Conservation (phyloP, 2,329 filamentous ascomycete species). For the Botrytis cinerea region DNA sequence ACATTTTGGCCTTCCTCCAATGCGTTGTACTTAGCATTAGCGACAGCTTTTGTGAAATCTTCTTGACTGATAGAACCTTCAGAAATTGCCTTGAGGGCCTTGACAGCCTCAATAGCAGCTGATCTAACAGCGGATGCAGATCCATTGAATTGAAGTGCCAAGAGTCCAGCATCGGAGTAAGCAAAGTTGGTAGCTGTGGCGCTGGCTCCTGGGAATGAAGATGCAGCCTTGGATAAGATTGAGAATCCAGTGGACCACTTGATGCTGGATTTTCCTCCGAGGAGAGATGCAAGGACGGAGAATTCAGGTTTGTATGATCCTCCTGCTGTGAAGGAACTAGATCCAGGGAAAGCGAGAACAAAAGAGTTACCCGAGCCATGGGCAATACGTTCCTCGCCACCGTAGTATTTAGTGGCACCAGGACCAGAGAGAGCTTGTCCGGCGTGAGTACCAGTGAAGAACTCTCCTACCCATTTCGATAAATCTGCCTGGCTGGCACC, state of each 20-base stretch:
- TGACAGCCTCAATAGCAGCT: constrained; percentile 75
- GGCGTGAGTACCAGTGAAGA: constrained; percentile 74
- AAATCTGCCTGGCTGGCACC: constrained; percentile 76
- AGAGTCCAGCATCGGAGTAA: constrained; percentile 93
- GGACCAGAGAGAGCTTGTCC: constrained; percentile 56
- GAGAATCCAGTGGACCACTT: constrained; percentile 97
- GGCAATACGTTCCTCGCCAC: constrained; percentile 88
- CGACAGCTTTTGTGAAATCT: constrained; percentile 86
- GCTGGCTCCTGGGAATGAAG: constrained; percentile 64
- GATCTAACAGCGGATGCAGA: constrained; percentile 70
- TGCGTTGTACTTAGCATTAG: constrained; percentile 89
- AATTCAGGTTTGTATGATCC: constrained; percentile 85
- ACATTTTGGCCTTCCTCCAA: constrained; percentile 80
- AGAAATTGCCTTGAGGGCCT: constrained; percentile 79
- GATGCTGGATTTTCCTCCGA: constrained; percentile 87
- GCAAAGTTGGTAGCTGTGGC: constrained; percentile 75
- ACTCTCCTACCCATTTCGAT: constrained; percentile 87
- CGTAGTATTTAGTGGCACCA: constrained; percentile 80
- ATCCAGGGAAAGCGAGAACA: constrained; percentile 90
- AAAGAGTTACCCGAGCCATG: constrained; percentile 77
- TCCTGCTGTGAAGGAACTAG: constrained; percentile 68
- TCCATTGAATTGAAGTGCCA: constrained; percentile 80
- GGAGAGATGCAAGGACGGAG: constrained; percentile 81
- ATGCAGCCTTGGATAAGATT: constrained; percentile 77
- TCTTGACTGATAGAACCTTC: constrained; percentile 77